A percentile compares a stretch with the other conserved stretches of the same genome.
These are phyloP conservation scores for Ailanthus altissimus DNA, from an alignment of 345 rosid species.

Conservation along the genomic window DNA sequence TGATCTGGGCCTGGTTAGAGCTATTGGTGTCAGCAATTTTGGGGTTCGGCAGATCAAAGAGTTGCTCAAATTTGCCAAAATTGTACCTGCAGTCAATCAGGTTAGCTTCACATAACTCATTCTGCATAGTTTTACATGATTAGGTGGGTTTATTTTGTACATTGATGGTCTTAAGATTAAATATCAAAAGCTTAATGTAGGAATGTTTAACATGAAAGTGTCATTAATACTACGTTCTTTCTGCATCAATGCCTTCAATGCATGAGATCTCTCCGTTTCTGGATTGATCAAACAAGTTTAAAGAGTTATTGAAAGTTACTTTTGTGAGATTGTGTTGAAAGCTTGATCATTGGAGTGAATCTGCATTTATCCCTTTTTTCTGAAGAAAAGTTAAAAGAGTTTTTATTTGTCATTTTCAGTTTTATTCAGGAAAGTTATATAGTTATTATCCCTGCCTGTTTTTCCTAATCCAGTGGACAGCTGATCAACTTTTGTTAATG, in stretches of 20 bases:
- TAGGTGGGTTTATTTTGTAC: background rate
- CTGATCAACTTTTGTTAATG: background rate
- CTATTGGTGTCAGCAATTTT: slow-evolving; percentile 65
- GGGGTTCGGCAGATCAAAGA: slow-evolving; percentile 54
- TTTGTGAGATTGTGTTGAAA: background rate
- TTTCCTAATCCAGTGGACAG: background rate
- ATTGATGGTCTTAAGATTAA: background rate
- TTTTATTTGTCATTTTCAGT: background rate
- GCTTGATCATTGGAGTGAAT: background rate
- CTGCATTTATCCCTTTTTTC: background rate
- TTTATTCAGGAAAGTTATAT: background rate
- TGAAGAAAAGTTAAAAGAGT: background rate
- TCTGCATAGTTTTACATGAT: background rate
- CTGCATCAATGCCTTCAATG: background rate
- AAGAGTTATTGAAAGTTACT: background rate
- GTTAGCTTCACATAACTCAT: slow-evolving; percentile 27
- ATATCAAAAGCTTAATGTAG: background rate
- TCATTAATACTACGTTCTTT: too few species aligned
- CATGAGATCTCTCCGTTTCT: background rate
- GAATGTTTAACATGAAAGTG: slow-evolving; percentile 1
- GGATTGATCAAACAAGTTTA: background rate
- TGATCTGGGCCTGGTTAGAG: slow-evolving; percentile 52
- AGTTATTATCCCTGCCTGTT: background rate
- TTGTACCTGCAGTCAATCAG: slow-evolving; percentile 67
- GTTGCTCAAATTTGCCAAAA: slow-evolving; percentile 55